phyloP scores from a whole-genome alignment of 2,329 filamentous ascomycete species.

The Aspergillus thermomutatus region DNA sequence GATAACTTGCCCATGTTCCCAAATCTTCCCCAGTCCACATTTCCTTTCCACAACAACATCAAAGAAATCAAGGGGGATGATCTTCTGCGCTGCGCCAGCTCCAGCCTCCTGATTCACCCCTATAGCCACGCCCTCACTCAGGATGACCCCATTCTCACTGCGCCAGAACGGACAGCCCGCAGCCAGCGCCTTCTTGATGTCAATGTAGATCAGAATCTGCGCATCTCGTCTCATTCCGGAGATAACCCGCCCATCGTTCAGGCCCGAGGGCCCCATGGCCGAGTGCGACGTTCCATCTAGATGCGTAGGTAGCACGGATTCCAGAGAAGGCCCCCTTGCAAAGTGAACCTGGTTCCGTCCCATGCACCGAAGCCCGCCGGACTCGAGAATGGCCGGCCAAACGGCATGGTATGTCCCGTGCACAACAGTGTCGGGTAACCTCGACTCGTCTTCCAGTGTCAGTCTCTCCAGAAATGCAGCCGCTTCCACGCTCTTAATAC shows the following conservation, averaged over 20 bases:
- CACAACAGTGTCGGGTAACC: slow-evolving; percentile 64
- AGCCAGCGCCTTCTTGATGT: slow-evolving; percentile 64
- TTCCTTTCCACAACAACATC: slow-evolving; percentile 70
- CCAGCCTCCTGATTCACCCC: slow-evolving; percentile 41
- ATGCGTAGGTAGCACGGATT: slow-evolving; percentile 29
- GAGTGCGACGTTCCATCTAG: slow-evolving; percentile 13
- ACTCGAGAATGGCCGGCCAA: slow-evolving; percentile 70
- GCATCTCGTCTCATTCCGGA: slow-evolving; percentile 78
- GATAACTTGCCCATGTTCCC: slow-evolving; percentile 53
- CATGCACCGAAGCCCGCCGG: slow-evolving; percentile 79
- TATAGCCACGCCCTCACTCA: slow-evolving; percentile 50
- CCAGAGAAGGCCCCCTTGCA: slow-evolving; percentile 64
- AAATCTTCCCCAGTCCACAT: slow-evolving; percentile 68
- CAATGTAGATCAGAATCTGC: slow-evolving; percentile 73
- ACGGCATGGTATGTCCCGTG: slow-evolving; percentile 86
- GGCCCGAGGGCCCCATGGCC: slow-evolving; percentile 7
- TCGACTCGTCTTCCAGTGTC: slow-evolving; percentile 50
- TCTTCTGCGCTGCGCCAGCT: slow-evolving; percentile 47
- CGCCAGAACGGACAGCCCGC: slow-evolving; percentile 69
- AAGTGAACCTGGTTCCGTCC: slow-evolving; percentile 86
- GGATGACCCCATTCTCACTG: slow-evolving; percentile 73
- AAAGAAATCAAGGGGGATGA: slow-evolving; percentile 67
- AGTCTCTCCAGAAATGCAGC: slow-evolving; percentile 68
- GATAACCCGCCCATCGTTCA: slow-evolving; percentile 51
- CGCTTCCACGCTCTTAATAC: slow-evolving; percentile 68